A percentile compares a stretch with the other conserved stretches of the same genome.
Conservation (phyloP, 192 early-diverging fungal genomes). For the Kickxella alabastrina region DNA sequence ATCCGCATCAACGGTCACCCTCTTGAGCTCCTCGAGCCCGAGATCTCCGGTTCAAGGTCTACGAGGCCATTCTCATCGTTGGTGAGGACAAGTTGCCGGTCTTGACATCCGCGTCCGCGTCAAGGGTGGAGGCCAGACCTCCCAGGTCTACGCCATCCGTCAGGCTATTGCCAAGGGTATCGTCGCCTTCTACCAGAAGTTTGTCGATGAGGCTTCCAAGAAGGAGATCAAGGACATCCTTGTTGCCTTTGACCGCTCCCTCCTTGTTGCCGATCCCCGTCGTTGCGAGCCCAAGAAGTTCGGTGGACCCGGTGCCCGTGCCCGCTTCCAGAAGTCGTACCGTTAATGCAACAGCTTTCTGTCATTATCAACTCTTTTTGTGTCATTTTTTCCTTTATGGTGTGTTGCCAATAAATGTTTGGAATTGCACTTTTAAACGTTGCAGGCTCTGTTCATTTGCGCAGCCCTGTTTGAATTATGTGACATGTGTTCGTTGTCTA, state of each 20-base stretch:
- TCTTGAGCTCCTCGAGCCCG: slow-evolving; percentile 93
- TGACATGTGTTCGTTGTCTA: too few species aligned
- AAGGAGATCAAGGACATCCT: slow-evolving; percentile 97
- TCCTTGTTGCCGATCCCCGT: slow-evolving; percentile 97
- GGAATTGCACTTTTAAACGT: slow-evolving; percentile 21
- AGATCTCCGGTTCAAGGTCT: slow-evolving; percentile 97
- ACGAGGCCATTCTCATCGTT: slow-evolving; percentile 94
- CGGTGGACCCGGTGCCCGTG: slow-evolving; percentile 98
- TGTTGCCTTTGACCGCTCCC: slow-evolving; percentile 89
- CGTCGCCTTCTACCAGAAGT: slow-evolving; percentile 99
- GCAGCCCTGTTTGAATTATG: too few species aligned
- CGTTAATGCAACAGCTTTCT: slow-evolving; percentile 59
- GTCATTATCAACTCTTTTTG: slow-evolving; percentile 8
- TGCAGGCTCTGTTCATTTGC: too few species aligned
- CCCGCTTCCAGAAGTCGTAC: slow-evolving; percentile 90
- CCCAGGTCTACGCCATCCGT: slow-evolving; percentile 97
- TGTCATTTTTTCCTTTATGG: slow-evolving; percentile 31
- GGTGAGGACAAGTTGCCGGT: slow-evolving; percentile 95
- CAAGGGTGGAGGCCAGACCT: slow-evolving; percentile 95
- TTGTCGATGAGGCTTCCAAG: slow-evolving; percentile 98
- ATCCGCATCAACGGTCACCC: slow-evolving; percentile 98
- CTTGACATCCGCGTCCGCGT: slow-evolving; percentile 97
- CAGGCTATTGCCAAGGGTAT: slow-evolving; percentile 99
- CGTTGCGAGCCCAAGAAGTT: slow-evolving; percentile 99
- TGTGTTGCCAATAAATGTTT: slow-evolving; percentile 41